Conservation (phyloP, 768 basidiomycete genomes). For the Boletus sensibilis region DNA sequence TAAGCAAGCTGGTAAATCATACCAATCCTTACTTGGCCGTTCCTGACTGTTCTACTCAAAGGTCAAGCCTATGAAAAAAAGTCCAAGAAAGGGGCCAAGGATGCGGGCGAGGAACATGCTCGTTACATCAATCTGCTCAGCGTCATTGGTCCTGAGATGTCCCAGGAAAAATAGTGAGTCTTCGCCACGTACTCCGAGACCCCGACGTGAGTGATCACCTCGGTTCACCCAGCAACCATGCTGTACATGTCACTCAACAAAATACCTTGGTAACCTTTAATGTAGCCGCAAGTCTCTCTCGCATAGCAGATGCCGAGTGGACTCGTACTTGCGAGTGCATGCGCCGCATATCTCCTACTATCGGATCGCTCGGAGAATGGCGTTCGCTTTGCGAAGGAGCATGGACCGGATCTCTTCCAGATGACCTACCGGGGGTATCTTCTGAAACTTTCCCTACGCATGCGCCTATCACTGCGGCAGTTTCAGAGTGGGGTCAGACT, state of each 20-base stretch:
- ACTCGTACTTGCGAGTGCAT: slow-evolving; percentile 67
- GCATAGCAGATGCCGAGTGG: slow-evolving; percentile 83
- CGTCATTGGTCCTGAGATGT: slow-evolving; percentile 71
- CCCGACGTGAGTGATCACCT: neutral
- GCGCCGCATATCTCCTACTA: slow-evolving; percentile 59
- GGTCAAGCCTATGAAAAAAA: slow-evolving; percentile 79
- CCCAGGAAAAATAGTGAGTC: slow-evolving; percentile 75
- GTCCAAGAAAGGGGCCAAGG: slow-evolving; percentile 66
- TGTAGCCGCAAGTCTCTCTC: slow-evolving; percentile 62
- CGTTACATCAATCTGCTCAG: slow-evolving; percentile 75
- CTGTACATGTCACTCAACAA: slow-evolving; percentile 57
- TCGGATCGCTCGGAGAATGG: slow-evolving; percentile 75
- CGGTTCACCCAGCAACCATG: slow-evolving; percentile 54
- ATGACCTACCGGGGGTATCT: slow-evolving; percentile 26
- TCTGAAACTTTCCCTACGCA: slow-evolving; percentile 1
- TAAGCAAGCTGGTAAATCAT: slow-evolving; percentile 64
- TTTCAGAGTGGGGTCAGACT: slow-evolving; percentile 34
- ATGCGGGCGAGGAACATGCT: slow-evolving; percentile 71
- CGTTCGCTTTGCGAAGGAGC: slow-evolving; percentile 72
- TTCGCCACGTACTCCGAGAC: neutral
- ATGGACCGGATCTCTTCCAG: slow-evolving; percentile 51
- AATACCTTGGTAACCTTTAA: slow-evolving; percentile 57
- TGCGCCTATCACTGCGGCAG: neutral
- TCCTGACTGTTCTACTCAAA: slow-evolving; percentile 26
- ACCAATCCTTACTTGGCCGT: neutral